These are phyloP conservation scores for Verbascum thapsus DNA, from an alignment of 257 asterid genomes.

Conservation along the genomic window DNA sequence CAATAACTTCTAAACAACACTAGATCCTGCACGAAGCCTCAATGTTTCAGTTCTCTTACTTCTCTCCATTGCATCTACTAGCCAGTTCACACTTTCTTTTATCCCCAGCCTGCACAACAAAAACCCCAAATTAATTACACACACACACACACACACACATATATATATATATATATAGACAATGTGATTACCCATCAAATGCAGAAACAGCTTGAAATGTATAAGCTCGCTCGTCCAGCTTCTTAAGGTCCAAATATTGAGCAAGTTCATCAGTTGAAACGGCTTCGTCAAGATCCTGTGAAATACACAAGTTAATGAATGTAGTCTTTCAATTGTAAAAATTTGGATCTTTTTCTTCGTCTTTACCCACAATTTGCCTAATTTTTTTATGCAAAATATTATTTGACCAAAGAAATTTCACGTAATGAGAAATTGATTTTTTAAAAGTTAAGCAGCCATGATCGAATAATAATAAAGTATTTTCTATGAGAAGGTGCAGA, in stretches of 20 bases:
- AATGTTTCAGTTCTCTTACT: slow-evolving; percentile 70
- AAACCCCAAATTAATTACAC: slow-evolving; percentile 7
- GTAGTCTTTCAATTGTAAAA: background rate
- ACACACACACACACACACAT: no score
- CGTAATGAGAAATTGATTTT: background rate
- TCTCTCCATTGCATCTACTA: slow-evolving; percentile 75
- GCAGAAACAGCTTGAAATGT: slow-evolving; percentile 72
- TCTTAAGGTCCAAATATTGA: slow-evolving; percentile 71
- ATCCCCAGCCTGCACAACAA: slow-evolving; percentile 61
- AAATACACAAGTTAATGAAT: slow-evolving; percentile 1
- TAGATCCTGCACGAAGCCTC: slow-evolving; percentile 64
- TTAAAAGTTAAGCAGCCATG: background rate
- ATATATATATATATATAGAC: no score
- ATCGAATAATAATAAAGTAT: slow-evolving; percentile 1
- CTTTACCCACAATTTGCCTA: background rate
- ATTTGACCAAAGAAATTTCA: background rate
- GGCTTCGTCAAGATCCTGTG: slow-evolving; percentile 74
- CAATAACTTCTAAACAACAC: slow-evolving; percentile 24
- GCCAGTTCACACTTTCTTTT: slow-evolving; percentile 82
- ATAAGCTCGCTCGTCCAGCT: slow-evolving; percentile 66
- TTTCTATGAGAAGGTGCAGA: slow-evolving; percentile 15
- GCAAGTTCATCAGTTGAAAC: slow-evolving; percentile 75
- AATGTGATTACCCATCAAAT: slow-evolving; percentile 67
- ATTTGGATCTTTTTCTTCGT: background rate
- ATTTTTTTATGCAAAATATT: background rate